Percentiles rank a stretch among this genome's conserved stretches.
phyloP scores from a whole-genome alignment of 495 filamentous ascomycete species.

The Penicillium robsamsonii region DNA sequence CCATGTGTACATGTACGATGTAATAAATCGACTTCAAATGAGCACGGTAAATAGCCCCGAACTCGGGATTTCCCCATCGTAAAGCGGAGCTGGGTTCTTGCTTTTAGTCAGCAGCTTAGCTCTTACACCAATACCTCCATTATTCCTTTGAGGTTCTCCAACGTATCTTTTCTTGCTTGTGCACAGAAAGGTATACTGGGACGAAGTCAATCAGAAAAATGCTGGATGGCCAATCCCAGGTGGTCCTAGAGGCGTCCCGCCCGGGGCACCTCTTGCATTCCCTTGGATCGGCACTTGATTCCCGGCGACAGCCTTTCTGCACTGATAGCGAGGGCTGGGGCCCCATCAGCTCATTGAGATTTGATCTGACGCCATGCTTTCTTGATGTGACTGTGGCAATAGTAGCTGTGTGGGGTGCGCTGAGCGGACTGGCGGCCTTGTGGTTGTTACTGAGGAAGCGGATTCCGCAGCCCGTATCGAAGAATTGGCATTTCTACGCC shows the following conservation, averaged over 20 bases:
- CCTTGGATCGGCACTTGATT: constrained; percentile 30
- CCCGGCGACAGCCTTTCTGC: constrained; percentile 67
- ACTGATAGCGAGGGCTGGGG: constrained; percentile 93
- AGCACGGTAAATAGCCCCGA: constrained; percentile 2
- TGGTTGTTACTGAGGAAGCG: constrained; percentile 71
- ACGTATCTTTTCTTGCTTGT: constrained; percentile 10
- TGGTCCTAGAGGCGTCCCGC: constrained; percentile 38
- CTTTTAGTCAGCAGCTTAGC: constrained; percentile 29
- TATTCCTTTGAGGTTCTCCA: constrained; percentile 11
- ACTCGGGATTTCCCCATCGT: constrained; percentile 1
- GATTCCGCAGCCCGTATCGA: constrained; percentile 59
- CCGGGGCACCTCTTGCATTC: constrained; percentile 33
- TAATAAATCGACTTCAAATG: not conserved
- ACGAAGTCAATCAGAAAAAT: constrained; percentile 35
- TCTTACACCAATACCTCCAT: constrained; percentile 12
- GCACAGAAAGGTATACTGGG: constrained; percentile 18
- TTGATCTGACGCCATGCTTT: constrained; percentile 96
- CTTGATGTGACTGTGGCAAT: constrained; percentile 78
- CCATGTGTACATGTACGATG: not conserved
- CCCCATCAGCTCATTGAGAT: constrained; percentile 75
- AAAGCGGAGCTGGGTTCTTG: constrained; percentile 1
- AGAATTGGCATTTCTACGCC: constrained; percentile 93
- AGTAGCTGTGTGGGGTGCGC: constrained; percentile 73
- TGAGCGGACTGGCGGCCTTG: constrained; percentile 72
- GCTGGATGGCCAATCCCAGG: constrained; percentile 46